phyloP scores from a whole-genome alignment of 2,329 filamentous ascomycete species.

The Fusarium algeriense region DNA sequence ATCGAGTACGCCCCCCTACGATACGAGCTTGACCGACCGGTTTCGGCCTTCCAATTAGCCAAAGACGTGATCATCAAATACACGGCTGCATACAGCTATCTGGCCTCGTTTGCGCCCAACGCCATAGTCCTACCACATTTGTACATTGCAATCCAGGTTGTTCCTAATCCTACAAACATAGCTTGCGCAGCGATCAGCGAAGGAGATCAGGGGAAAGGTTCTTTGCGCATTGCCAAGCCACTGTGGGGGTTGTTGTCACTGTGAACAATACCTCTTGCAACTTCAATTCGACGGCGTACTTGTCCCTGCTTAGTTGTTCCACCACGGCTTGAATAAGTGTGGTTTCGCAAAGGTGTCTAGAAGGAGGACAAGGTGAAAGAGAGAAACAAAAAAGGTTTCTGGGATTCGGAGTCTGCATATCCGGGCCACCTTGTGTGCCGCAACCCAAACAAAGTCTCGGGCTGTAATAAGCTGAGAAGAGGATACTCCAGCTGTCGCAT shows the following conservation, averaged over 20 bases:
- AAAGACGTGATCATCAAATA: conserved; percentile 43
- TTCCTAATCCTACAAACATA: conserved; percentile 35
- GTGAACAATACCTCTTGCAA: conserved; percentile 31
- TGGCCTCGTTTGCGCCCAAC: conserved; percentile 41
- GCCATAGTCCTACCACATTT: conserved; percentile 40
- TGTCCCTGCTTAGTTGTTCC: conserved; percentile 49
- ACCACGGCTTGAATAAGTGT: conserved; percentile 51
- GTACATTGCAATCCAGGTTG: conserved; percentile 22
- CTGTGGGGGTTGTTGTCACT: conserved; percentile 38
- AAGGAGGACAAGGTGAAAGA: conserved; percentile 42
- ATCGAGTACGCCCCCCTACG: conserved; percentile 38
- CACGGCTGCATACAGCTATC: conserved; percentile 42
- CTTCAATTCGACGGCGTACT: conserved; percentile 39
- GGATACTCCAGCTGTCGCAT: conserved; percentile 38
- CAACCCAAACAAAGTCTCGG: conserved; percentile 32
- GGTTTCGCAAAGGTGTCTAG: conserved; percentile 50
- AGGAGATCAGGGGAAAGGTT: conserved; percentile 30
- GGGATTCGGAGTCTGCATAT: conserved; percentile 50
- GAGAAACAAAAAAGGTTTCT: conserved; percentile 35
- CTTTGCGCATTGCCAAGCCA: conserved; percentile 38
- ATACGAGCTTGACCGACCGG: conserved; percentile 52
- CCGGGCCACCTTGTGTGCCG: conserved; percentile 48
- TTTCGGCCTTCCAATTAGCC: conserved; percentile 38
- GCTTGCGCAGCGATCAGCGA: conserved; percentile 26
- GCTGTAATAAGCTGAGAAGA: conserved; percentile 40